Conservation (phyloP, 129 eudicot species). For the Pittosporum tobira region DNA sequence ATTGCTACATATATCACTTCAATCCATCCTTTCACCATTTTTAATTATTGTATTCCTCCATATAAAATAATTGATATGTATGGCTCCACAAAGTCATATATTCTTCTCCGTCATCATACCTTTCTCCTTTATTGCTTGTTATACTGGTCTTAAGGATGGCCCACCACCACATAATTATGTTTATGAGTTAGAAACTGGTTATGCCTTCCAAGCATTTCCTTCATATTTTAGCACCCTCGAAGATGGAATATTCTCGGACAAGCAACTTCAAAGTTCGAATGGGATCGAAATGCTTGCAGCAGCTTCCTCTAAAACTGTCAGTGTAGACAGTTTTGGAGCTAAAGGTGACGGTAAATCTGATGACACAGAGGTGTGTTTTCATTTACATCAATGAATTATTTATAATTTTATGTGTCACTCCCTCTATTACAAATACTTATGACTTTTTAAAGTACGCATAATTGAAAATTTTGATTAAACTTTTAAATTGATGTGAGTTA, state of each 20-base stretch:
- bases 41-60: neutral
- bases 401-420: too few relatives aligned
- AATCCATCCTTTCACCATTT: too few relatives aligned
- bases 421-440: too few relatives aligned
- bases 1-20: neutral
- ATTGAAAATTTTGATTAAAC: too few relatives aligned
- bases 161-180: neutral
- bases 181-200: constrained; percentile 12
- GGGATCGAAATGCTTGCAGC: constrained; percentile 3
- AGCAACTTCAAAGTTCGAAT: neutral
- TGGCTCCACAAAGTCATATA: neutral
- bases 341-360: constrained; percentile 40
- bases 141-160: neutral
- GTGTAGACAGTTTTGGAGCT: constrained; percentile 35
- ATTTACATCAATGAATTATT: neutral
- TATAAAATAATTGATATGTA: neutral
- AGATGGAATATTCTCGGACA: neutral
- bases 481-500: too few relatives aligned
- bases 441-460: too few relatives aligned
- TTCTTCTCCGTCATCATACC: neutral
- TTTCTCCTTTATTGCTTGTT: neutral
- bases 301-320: constrained; percentile 7
- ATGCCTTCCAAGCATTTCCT: constrained; percentile 15
- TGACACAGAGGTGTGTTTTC: constrained; percentile 29
- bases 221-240: constrained; percentile 5